Evolutionary conservation across 768 basidiomycete genomes (phyloP).

Genomic region (Naganishia vishniacii): DNA sequence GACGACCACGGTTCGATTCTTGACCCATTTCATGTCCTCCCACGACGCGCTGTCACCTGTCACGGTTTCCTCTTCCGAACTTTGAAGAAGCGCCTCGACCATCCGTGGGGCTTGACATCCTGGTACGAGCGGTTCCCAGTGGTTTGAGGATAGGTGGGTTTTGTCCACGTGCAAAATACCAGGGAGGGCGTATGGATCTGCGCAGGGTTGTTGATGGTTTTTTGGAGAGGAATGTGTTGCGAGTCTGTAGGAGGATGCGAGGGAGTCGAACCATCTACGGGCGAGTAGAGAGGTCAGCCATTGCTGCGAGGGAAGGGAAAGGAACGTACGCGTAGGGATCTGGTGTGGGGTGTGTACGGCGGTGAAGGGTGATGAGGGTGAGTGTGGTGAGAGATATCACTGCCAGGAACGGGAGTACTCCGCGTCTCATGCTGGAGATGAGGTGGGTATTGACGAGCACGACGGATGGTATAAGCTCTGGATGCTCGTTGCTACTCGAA

Average conservation of each 20-base stretch:
- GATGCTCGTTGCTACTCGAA: background rate
- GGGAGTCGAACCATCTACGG: background rate
- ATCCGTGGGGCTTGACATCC: constrained; percentile 29
- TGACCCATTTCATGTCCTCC: constrained; percentile 32
- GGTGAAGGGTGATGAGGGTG: background rate
- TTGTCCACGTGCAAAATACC: constrained; percentile 29
- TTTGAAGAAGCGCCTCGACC: constrained; percentile 21
- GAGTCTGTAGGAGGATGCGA: background rate
- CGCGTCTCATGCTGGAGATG: background rate
- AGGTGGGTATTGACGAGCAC: background rate
- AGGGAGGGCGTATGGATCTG: constrained; percentile 30
- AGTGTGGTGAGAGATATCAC: background rate
- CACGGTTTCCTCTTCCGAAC: constrained; percentile 17
- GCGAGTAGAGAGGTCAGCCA: background rate
- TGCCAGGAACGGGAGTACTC: background rate
- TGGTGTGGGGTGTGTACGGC: no score
- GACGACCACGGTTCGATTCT: constrained; percentile 33
- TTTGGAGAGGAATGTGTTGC: background rate
- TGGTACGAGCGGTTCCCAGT: constrained; percentile 30
- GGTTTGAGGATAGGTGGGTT: constrained; percentile 29
- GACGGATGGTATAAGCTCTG: background rate
- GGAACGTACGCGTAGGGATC: background rate
- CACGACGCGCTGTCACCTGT: constrained; percentile 18
- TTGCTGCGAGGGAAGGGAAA: background rate
- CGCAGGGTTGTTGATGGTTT: background rate